Conservation (phyloP, 2,329 filamentous ascomycete species). For the Simplicillium sp. region DNA sequence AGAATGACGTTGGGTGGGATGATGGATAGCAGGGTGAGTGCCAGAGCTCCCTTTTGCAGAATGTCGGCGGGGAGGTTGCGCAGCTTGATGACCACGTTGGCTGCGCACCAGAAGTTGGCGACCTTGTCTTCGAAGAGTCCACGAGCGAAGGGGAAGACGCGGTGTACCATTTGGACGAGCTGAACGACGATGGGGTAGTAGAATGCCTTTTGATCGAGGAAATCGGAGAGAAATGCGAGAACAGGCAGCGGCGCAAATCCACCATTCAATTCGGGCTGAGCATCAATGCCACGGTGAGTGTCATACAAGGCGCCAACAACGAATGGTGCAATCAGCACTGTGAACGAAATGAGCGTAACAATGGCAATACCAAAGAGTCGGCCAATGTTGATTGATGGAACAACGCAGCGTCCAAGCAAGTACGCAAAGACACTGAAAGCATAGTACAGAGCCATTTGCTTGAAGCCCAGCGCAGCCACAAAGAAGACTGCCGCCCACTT, state of each 20-base stretch:
- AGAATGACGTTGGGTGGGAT: conserved; percentile 70
- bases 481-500: conserved; percentile 93
- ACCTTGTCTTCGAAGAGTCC: conserved; percentile 98
- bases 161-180: conserved; percentile 72
- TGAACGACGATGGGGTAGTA: conserved; percentile 73
- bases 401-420: conserved; percentile 77
- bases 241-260: conserved; percentile 53
- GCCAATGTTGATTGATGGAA: conserved; percentile 56
- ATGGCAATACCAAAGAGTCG: conserved; percentile 68
- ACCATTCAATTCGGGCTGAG: conserved; percentile 45
- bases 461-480: conserved; percentile 88
- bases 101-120: conserved; percentile 93
- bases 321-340: conserved; percentile 65
- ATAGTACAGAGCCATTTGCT: conserved; percentile 99
- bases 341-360: conserved; percentile 65
- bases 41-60: conserved; percentile 68
- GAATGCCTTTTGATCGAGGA: conserved; percentile 53
- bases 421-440: conserved; percentile 89
- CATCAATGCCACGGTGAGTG: conserved; percentile 50
- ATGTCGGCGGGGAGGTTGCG: conserved; percentile 59
- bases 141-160: conserved; percentile 93
- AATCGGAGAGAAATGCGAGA: conserved; percentile 46
- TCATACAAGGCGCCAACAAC: conserved; percentile 64
- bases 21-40: conserved; percentile 67
- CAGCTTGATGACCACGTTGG: conserved; percentile 85